Conservation (phyloP, 2,329 filamentous ascomycete species). For the Simplicillium sp. region DNA sequence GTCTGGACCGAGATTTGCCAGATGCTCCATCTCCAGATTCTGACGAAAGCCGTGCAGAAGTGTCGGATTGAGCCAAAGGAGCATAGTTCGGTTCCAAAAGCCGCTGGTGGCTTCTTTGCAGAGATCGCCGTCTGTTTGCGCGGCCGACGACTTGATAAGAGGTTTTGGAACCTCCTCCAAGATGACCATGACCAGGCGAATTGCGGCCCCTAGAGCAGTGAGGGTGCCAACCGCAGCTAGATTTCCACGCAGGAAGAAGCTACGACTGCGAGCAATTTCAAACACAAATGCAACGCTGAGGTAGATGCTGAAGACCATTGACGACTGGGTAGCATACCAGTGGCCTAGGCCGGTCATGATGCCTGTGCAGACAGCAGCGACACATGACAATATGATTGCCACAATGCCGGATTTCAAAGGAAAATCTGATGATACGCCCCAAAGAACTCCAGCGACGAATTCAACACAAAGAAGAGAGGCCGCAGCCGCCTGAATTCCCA, state of each 20-base stretch:
- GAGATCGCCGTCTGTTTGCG: no score
- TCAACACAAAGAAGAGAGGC: no score
- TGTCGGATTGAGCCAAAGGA: neutral
- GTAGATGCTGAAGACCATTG: constrained; percentile 1
- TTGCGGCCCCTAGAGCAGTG: neutral
- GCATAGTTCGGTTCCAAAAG: constrained; percentile 1
- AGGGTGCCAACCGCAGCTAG: neutral
- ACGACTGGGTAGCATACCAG: neutral
- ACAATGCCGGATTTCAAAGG: no score
- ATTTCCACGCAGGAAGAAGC: neutral
- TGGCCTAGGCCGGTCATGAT: neutral
- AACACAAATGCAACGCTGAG: neutral
- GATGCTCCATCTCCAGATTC: neutral
- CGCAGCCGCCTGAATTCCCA: no score
- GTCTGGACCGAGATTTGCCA: neutral
- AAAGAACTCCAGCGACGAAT: no score
- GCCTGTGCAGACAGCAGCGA: neutral
- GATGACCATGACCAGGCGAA: neutral
- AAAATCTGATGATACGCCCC: no score
- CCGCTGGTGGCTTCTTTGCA: neutral
- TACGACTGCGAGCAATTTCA: neutral
- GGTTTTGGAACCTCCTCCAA: constrained; percentile 2
- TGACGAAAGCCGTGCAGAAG: neutral
- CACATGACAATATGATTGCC: no score
- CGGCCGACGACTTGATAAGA: no score